Evolutionary conservation across 179 eudicot species (phyloP), one percentile per base, ranked within the genome.

Genomic region (Beta macrorhiza): DNA sequence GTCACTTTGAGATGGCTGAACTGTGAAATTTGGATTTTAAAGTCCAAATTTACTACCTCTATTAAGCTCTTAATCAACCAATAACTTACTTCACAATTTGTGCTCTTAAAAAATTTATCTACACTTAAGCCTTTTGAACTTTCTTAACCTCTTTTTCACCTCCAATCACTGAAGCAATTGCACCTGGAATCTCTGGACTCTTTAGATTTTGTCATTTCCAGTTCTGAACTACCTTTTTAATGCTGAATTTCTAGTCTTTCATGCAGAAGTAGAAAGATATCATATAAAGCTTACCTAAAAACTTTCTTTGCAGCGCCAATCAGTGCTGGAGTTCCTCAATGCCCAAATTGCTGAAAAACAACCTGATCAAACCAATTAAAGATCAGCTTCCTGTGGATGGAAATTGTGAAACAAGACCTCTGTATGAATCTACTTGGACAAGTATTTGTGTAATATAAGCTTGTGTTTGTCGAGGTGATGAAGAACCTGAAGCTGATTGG

Each of bases 321-420:
- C 98, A 22, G 93, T 95, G 71, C 78, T 92, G 84, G 97, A 93
- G 79, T 95, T 91, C 87, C 91, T 95, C 76, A 91, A 91, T 53
- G 84, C 68, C 78, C 98, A 95, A 83, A 81, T 92, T 77, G 76
- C 84, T 49, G 91, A 88, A 79, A 86, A 90, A 77, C 83, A 89
- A 88, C 75, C 85, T 4, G 76, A 80, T 29, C 70, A 87, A 82
- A 71, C 72, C 69, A 69, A 52, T 7, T 83, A 82, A 47, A 80
- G 44, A 55, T 44, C 64, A 15, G 64, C 72, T 63, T 25, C 51
- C 13, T 5, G 25, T 62, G 20, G 37, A 29, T 17, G 79, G 47
- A 65, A 62, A 45, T 5, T 55, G 51, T 51, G 72, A 47, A 14
- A 56, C 16, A 57, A 13, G 44, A 11, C 16, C 65, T 64, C 47